phyloP scores from a whole-genome alignment of 257 asterid genomes.

The Lycium ferocissimum region DNA sequence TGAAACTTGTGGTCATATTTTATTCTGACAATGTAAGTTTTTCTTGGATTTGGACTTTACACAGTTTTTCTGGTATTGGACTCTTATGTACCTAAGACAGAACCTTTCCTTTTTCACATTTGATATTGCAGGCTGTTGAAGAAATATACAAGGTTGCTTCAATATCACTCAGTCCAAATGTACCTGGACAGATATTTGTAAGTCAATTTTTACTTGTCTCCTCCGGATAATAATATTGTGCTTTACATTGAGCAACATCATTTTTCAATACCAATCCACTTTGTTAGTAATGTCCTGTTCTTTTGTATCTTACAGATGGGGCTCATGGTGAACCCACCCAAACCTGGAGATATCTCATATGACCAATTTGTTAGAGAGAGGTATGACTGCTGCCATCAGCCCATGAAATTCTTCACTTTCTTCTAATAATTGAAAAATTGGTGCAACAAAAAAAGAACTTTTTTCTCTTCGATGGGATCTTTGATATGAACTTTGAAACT shows the following conservation, averaged over 20 bases:
- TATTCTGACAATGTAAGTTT: not conserved
- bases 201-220: slow-evolving; percentile 37
- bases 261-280: not conserved
- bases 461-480: not conserved
- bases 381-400: slow-evolving; percentile 44
- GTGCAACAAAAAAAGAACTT: not conserved
- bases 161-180: slow-evolving; percentile 94
- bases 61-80: slow-evolving; percentile 7
- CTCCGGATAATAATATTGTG: not conserved
- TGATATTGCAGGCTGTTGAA: slow-evolving; percentile 75
- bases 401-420: not conserved
- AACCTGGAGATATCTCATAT: slow-evolving; percentile 94
- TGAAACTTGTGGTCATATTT: not conserved
- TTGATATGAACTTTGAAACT: slow-evolving; percentile 7
- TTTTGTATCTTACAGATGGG: slow-evolving; percentile 72
- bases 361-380: slow-evolving; percentile 82
- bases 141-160: slow-evolving; percentile 99
- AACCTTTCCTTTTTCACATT: not conserved
- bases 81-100: slow-evolving; percentile 1
- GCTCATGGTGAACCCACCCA: slow-evolving; percentile 89
- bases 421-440: not conserved
- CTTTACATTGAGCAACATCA: slow-evolving; percentile 11
- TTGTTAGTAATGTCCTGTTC: slow-evolving; percentile 18
- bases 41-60: not conserved
- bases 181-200: slow-evolving; percentile 97